Base-by-base conservation (phyloP, 164 flowering plant genomes). In the Tinospora cordifolia region DNA sequence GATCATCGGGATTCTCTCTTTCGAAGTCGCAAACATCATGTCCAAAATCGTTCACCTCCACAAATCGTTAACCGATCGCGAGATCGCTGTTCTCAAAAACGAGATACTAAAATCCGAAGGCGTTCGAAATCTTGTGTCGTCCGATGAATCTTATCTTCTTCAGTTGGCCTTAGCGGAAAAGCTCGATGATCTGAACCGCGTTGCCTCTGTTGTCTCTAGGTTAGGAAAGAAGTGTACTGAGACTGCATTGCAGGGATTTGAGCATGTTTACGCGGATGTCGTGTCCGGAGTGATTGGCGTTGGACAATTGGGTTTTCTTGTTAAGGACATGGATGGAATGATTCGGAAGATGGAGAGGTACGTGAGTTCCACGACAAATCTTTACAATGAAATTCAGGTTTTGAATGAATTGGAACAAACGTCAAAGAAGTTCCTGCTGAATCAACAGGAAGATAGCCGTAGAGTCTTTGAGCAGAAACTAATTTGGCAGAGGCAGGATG, bases 261-360 rank as follows among this genome's bases (percentile, higher is more conserved):
- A 92, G 80, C 98, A 95, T 69, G 96, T 95, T 11, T 95, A 87
- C 73, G 84, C 82, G 11, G 99, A 95, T 81, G 74, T 95, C 7
- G 62, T 83, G 62, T 77, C 76, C 62, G 94, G 96, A 27, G 83
- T 68, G 47, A 90, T 95, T 66, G 87, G 87, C 69, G 90, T 91
- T n/a, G 80, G 69, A 78, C 91, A 83, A 27, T 80, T 95, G 68
- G 96, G 97, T 63, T 90, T 92, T 75, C 77, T 95, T 78, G 98
- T 92, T 25, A 95, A 88, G 84, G 93, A 95, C 77, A 92, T 95
- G 98, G 98, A 92, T 22, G 87, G 84, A 17, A 91, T 88, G 94
- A 79, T 90, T 75, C 82, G 80, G 85, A 91, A 85, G 81, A 86
- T 95, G 96, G 99, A 91, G 82, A 79, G 91, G 78, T 90, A 80